A percentile compares a stretch with the other conserved stretches of the same genome.
These are phyloP conservation scores for Sugiyamaella castrensis DNA, from an alignment of 1,139 yeast genomes.

Conservation along the genomic window DNA sequence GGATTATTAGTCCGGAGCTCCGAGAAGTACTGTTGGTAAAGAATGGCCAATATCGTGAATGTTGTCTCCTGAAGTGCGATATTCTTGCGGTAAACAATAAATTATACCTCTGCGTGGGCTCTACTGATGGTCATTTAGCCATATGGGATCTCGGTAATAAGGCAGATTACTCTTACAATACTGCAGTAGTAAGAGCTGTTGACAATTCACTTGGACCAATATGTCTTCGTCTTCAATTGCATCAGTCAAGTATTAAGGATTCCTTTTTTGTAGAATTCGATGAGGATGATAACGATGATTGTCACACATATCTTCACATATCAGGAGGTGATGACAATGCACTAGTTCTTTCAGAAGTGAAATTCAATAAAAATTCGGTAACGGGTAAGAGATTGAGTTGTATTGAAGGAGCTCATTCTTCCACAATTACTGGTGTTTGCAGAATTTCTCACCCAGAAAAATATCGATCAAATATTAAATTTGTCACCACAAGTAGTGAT, in stretches of 20 bases:
- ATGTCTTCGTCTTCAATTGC: slow-evolving; percentile 52
- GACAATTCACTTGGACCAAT: slow-evolving; percentile 15
- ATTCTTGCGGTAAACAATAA: slow-evolving; percentile 39
- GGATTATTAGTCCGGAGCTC: slow-evolving; percentile 51
- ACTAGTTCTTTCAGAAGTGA: slow-evolving; percentile 47
- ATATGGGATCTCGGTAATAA: slow-evolving; percentile 49
- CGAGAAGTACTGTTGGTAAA: slow-evolving; percentile 46
- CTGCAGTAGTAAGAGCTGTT: background rate
- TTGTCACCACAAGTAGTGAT: slow-evolving; percentile 66
- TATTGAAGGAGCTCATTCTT: slow-evolving; percentile 66
- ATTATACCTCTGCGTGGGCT: slow-evolving; percentile 50
- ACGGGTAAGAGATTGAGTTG: slow-evolving; percentile 36
- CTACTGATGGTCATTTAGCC: slow-evolving; percentile 80
- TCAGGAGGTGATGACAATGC: slow-evolving; percentile 96
- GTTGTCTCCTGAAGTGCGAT: slow-evolving; percentile 68
- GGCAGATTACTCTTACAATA: background rate
- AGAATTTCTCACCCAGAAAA: slow-evolving; percentile 20
- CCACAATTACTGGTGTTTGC: slow-evolving; percentile 73
- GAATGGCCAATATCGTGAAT: slow-evolving; percentile 58
- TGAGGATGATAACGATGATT: background rate
- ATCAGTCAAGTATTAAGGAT: slow-evolving; percentile 81
- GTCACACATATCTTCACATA: slow-evolving; percentile 41
- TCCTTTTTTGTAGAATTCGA: slow-evolving; percentile 31
- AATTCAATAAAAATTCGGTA: slow-evolving; percentile 25
- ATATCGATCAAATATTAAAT: slow-evolving; percentile 23